phyloP scores from a whole-genome alignment of 2,329 filamentous ascomycete species.

The Cytospora chrysosperma region DNA sequence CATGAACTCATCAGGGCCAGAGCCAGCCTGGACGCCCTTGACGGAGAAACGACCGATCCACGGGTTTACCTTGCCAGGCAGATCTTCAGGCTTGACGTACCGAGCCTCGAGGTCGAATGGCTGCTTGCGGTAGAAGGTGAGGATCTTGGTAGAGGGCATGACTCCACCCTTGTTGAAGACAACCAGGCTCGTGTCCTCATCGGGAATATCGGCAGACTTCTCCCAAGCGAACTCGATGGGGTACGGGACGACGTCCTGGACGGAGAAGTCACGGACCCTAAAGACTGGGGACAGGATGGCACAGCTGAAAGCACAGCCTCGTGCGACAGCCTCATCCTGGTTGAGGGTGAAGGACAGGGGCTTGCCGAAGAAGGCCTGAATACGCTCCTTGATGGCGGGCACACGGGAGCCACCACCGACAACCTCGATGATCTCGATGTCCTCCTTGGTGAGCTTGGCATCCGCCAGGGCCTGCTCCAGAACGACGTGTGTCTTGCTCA shows the following conservation, averaged over 20 bases:
- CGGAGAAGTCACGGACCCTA: conserved; percentile 95
- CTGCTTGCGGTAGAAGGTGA: conserved; percentile 99
- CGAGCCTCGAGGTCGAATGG: conserved; percentile 93
- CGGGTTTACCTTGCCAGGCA: conserved; percentile 86
- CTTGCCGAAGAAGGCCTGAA: conserved; percentile 92
- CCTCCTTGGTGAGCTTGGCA: conserved; percentile 84
- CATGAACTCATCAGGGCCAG: conserved; percentile 96
- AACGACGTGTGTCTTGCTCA: conserved; percentile 69
- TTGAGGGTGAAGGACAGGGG: conserved; percentile 92
- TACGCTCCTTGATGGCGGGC: conserved; percentile 84
- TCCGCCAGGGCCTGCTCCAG: conserved; percentile 93
- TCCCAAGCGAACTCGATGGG: conserved; percentile 99
- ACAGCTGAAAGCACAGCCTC: conserved; percentile 95
- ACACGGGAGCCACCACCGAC: conserved; percentile 95
- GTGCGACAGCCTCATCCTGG: conserved; percentile 94
- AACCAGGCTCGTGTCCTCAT: conserved; percentile 94
- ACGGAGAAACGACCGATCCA: conserved; percentile 98
- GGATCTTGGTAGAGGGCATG: conserved; percentile 97
- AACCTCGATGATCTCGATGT: conserved; percentile 91
- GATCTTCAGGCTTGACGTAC: conserved; percentile 80
- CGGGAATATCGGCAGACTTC: conserved; percentile 95
- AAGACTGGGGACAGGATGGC: conserved; percentile 96
- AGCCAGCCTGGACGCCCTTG: conserved; percentile 86
- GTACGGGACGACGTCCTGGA: conserved; percentile 97
- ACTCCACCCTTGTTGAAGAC: conserved; percentile 98